A percentile compares a stretch with the other conserved stretches of the same genome.
phyloP scores from a whole-genome alignment of 2,329 filamentous ascomycete genomes.

The Phaeophleospora eucalypticola region DNA sequence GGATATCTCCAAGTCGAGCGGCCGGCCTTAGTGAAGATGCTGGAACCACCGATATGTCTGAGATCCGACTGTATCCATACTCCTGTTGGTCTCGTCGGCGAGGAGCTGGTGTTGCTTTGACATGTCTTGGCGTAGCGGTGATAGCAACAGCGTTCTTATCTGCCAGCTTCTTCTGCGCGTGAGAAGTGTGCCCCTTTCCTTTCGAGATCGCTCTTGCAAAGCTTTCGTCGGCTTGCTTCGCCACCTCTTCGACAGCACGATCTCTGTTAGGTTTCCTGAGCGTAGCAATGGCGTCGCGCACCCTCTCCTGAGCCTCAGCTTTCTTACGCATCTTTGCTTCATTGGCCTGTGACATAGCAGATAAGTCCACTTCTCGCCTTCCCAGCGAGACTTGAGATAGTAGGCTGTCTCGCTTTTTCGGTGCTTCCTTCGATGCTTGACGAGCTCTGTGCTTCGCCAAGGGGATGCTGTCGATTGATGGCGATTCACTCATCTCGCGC shows the following conservation, averaged over 20 bases:
- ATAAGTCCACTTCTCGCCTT: constrained; percentile 53
- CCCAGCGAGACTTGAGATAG: constrained; percentile 23
- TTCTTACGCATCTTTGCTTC: constrained; percentile 62
- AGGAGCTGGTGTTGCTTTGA: constrained; percentile 28
- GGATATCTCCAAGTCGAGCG: constrained; percentile 14
- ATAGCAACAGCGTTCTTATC: constrained; percentile 35
- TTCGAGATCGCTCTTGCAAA: constrained; percentile 31
- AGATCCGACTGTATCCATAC: constrained; percentile 22
- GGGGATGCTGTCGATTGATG: constrained; percentile 47
- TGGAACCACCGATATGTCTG: constrained; percentile 35
- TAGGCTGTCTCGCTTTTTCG: constrained; percentile 38
- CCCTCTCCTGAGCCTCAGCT: constrained; percentile 63
- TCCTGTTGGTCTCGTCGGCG: constrained; percentile 15
- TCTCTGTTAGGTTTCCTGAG: constrained; percentile 72
- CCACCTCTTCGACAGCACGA: constrained; percentile 62
- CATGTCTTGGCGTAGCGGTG: constrained; percentile 41
- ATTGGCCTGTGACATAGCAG: constrained; percentile 49
- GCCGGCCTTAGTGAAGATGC: constrained; percentile 37
- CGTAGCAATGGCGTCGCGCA: constrained; percentile 65
- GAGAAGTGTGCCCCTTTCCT: constrained; percentile 14
- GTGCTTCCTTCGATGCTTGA: constrained; percentile 11
- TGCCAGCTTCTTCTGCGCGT: constrained; percentile 25
- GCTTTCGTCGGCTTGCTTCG: constrained; percentile 63
- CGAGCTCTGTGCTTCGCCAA: constrained; percentile 21
- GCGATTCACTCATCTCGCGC: constrained; percentile 62